These are phyloP conservation scores for Paramecium biaurelia DNA, from an alignment of 73 alveolate genomes.

Conservation along the genomic window DNA sequence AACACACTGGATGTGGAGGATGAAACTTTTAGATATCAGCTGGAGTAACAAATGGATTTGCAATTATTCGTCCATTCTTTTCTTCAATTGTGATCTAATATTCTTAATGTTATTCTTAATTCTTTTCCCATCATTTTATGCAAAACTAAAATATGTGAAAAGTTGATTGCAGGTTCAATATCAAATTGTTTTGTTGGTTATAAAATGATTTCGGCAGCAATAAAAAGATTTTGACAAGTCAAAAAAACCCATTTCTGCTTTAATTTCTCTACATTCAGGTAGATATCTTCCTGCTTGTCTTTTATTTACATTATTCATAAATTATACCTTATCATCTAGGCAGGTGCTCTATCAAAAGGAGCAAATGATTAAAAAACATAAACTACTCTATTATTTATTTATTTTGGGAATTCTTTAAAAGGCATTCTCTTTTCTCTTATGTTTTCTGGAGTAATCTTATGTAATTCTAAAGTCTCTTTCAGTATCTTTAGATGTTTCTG, in stretches of 20 bases:
- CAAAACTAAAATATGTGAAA: constrained; percentile 75
- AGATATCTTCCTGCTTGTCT: constrained; percentile 79
- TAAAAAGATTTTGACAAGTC: constrained; percentile 71
- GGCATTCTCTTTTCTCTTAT: neutral
- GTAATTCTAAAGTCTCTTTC: neutral
- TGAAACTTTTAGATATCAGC: constrained; percentile 59
- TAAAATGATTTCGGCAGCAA: constrained; percentile 78
- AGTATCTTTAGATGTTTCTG: constrained; percentile 1
- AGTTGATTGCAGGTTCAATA: constrained; percentile 74
- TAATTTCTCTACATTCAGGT: constrained; percentile 64
- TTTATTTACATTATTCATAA: neutral
- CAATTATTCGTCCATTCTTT: constrained; percentile 73
- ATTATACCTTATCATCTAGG: constrained; percentile 74
- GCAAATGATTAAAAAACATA: neutral
- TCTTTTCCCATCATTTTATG: constrained; percentile 83
- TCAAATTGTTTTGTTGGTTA: constrained; percentile 69
- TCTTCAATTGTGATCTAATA: constrained; percentile 56
- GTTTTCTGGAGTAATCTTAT: neutral
- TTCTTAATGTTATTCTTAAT: constrained; percentile 38
- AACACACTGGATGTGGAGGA: constrained; percentile 64
- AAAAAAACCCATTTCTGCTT: constrained; percentile 66
- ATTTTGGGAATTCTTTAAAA: neutral
- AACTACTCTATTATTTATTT: neutral
- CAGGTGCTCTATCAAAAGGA: constrained; percentile 61
- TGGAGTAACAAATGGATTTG: constrained; percentile 68